Evolutionary conservation across 495 filamentous ascomycete species (phyloP).

Genomic region (Platismatia glauca): DNA sequence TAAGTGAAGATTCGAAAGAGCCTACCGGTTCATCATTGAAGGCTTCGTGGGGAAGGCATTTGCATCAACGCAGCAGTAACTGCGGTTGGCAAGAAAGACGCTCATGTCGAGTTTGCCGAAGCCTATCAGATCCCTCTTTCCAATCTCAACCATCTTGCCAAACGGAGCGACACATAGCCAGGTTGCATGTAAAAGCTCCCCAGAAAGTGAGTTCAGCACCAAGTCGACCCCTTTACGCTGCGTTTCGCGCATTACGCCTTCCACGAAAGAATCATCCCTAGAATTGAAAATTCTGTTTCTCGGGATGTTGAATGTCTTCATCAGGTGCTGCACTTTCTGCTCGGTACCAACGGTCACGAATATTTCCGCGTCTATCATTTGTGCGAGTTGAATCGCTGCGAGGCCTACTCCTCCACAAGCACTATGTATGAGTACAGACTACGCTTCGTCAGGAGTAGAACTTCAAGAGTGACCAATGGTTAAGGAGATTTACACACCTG

Average conservation of each 20-base stretch:
- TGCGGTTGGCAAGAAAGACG: too few species aligned
- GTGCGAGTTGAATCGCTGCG: too few species aligned
- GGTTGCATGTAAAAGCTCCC: conserved; percentile 38
- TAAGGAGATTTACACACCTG: too few species aligned
- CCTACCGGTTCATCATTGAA: too few species aligned
- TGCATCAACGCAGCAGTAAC: conserved; percentile 23
- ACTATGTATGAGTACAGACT: too few species aligned
- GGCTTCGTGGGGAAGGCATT: too few species aligned
- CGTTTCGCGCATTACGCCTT: conserved; percentile 38
- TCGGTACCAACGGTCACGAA: conserved; percentile 34
- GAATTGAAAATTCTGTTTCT: conserved; percentile 42
- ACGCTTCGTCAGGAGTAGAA: too few species aligned
- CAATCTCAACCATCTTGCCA: conserved; percentile 45
- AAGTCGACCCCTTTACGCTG: conserved; percentile 44
- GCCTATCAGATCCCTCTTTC: too few species aligned
- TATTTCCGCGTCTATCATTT: background rate
- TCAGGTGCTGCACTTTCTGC: conserved; percentile 34
- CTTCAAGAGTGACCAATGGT: too few species aligned
- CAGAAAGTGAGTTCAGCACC: conserved; percentile 46
- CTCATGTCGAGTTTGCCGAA: too few species aligned
- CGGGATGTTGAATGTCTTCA: conserved; percentile 28
- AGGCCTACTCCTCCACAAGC: too few species aligned
- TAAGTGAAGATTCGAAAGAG: too few species aligned
- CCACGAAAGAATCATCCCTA: conserved; percentile 34
- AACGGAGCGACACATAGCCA: conserved; percentile 48